These are phyloP conservation scores for Wickerhamiella alocasiicola DNA, from an alignment of 805 yeast species.

Conservation along the genomic window DNA sequence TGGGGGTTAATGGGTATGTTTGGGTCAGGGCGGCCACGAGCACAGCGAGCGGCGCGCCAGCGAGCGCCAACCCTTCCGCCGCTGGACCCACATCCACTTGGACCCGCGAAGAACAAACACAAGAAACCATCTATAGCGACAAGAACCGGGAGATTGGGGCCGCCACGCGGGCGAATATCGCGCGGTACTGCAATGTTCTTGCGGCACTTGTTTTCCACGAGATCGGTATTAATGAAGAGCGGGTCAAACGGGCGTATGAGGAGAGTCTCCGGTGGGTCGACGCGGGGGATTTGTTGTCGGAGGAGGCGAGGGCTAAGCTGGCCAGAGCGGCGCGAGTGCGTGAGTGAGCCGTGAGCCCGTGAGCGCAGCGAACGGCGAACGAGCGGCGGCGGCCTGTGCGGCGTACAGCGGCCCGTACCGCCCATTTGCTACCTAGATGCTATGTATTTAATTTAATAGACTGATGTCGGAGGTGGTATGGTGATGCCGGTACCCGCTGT, in stretches of 20 bases:
- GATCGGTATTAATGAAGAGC: conserved; percentile 71
- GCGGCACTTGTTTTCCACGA: conserved; percentile 73
- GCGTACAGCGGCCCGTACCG: too few species aligned
- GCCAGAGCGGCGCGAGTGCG: conserved; percentile 58
- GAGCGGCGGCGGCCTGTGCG: too few species aligned
- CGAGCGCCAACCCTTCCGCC: too few species aligned
- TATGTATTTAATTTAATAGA: too few species aligned
- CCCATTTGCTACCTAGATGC: too few species aligned
- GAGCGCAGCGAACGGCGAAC: too few species aligned
- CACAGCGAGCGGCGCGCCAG: conserved; percentile 19
- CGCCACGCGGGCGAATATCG: conserved; percentile 55
- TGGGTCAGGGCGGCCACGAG: conserved; percentile 61
- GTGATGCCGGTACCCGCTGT: too few species aligned
- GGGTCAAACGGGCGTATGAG: conserved; percentile 75
- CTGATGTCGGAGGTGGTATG: too few species aligned
- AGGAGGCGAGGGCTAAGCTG: conserved; percentile 57
- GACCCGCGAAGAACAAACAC: conserved; percentile 72
- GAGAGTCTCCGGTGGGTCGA: conserved; percentile 68
- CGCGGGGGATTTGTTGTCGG: conserved; percentile 59
- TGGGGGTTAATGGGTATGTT: conserved; percentile 90
- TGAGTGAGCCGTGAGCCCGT: too few species aligned
- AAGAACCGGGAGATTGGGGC: conserved; percentile 60
- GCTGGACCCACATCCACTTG: conserved; percentile 73
- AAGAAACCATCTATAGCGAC: conserved; percentile 88
- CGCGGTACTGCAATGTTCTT: conserved; percentile 76